These are phyloP conservation scores for Colletotrichum caudatum DNA, from an alignment of 2,329 filamentous ascomycete species.

Conservation along the genomic window DNA sequence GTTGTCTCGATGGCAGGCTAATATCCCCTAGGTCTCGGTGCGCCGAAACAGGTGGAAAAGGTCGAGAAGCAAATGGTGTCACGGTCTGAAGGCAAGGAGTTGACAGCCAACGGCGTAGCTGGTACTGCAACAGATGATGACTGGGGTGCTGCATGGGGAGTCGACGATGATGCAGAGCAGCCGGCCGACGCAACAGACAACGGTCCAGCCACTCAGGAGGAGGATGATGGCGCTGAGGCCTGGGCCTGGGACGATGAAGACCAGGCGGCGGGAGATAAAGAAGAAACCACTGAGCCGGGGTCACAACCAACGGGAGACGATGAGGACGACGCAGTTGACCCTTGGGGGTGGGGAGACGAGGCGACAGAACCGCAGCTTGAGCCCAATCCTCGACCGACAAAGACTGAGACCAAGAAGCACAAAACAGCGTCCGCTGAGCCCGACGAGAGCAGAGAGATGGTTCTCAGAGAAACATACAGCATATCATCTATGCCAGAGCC, in stretches of 20 bases:
- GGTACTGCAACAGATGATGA: slow-evolving; percentile 65
- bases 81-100: slow-evolving; percentile 72
- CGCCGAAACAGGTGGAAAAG: slow-evolving; percentile 79
- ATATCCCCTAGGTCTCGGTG: slow-evolving; percentile 61
- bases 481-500: slow-evolving; percentile 89
- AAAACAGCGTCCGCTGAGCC: slow-evolving; percentile 43
- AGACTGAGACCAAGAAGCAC: slow-evolving; percentile 37
- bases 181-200: slow-evolving; percentile 45
- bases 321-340: slow-evolving; percentile 69
- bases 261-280: slow-evolving; percentile 49
- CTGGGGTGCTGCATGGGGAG: slow-evolving; percentile 86
- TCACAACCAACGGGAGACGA: slow-evolving; percentile 47
- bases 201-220: slow-evolving; percentile 43
- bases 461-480: slow-evolving; percentile 86
- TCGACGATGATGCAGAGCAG: slow-evolving; percentile 65
- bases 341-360: slow-evolving; percentile 89
- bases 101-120: slow-evolving; percentile 64
- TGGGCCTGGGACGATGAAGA: slow-evolving; percentile 89
- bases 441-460: slow-evolving; percentile 71
- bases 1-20: background rate
- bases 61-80: slow-evolving; percentile 86
- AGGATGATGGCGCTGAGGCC: slow-evolving; percentile 70
- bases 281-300: slow-evolving; percentile 43
- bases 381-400: slow-evolving; percentile 43
- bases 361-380: slow-evolving; percentile 46